These are phyloP conservation scores for Ascomycota sp. DNA, from an alignment of 2,329 filamentous ascomycete species.

Conservation along the genomic window DNA sequence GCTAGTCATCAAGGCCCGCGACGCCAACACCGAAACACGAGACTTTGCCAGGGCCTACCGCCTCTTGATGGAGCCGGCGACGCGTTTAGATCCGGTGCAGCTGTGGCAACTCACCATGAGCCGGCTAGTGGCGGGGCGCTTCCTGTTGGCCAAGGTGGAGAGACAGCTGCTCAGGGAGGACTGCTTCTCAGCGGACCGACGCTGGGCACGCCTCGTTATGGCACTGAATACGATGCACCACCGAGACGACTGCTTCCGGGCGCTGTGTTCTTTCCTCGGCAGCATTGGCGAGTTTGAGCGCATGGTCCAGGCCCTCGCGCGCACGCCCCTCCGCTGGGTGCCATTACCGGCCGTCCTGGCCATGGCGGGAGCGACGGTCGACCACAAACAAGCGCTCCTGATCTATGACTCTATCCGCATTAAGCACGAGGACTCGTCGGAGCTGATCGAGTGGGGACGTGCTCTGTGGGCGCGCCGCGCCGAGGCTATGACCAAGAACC, in stretches of 20 bases:
- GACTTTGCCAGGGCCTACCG: conserved; percentile 3
- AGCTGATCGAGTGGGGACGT: conserved; percentile 10
- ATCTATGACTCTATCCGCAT: conserved; percentile 6
- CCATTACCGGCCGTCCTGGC: conserved; percentile 3
- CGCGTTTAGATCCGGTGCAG: conserved; percentile 3
- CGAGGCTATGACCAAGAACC: conserved; percentile 13
- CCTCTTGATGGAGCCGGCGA: not conserved
- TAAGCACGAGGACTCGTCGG: not conserved
- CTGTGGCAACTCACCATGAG: conserved; percentile 6
- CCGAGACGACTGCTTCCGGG: conserved; percentile 1
- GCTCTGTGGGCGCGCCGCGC: conserved; percentile 12
- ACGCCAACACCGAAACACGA: conserved; percentile 2
- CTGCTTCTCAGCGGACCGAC: conserved; percentile 3
- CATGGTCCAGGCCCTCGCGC: conserved; percentile 2
- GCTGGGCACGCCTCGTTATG: conserved; percentile 5
- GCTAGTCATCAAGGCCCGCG: conserved; percentile 6
- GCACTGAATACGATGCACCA: conserved; percentile 1
- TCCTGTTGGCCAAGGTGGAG: not conserved
- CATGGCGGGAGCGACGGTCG: conserved; percentile 4
- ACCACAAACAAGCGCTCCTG: conserved; percentile 8
- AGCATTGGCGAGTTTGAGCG: conserved; percentile 4
- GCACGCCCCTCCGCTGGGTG: conserved; percentile 1
- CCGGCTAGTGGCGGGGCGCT: conserved; percentile 3
- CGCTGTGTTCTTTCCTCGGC: conserved; percentile 4
- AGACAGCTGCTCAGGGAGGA: conserved; percentile 2